These are phyloP conservation scores for Oxytropis ochrocephala DNA, from an alignment of 306 rosid species.

Conservation along the genomic window DNA sequence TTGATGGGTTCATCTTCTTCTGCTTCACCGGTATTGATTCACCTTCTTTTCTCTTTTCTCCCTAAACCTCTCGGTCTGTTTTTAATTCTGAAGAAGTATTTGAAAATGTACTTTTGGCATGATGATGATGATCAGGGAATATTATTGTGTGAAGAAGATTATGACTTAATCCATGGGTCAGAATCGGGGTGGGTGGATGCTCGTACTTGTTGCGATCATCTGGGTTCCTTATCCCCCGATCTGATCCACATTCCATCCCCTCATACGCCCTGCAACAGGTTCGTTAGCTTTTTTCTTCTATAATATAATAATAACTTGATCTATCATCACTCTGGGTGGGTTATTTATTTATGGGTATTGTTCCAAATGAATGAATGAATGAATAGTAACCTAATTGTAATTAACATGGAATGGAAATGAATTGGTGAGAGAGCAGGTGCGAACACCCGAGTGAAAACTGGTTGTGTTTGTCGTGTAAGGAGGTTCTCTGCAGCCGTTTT, in stretches of 20 bases:
- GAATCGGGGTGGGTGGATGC: constrained; percentile 87
- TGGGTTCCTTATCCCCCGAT: constrained; percentile 44
- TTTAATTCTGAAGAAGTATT: neutral
- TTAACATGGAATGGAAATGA: too few relatives aligned
- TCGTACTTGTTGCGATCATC: constrained; percentile 55
- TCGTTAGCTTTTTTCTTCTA: neutral
- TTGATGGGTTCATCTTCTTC: constrained; percentile 5
- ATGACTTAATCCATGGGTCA: constrained; percentile 30
- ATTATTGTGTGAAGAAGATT: constrained; percentile 26
- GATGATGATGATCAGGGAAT: constrained; percentile 25
- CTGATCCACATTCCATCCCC: constrained; percentile 66
- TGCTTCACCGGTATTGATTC: neutral
- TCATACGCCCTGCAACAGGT: constrained; percentile 57
- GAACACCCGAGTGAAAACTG: constrained; percentile 76
- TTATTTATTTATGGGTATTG: neutral
- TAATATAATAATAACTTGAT: too few relatives aligned
- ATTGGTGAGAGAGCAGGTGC: constrained; percentile 29
- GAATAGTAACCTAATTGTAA: too few relatives aligned
- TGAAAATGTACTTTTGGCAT: neutral
- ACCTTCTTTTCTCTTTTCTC: neutral
- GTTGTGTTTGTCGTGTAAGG: constrained; percentile 73
- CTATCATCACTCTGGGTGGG: too few relatives aligned
- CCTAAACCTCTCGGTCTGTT: neutral
- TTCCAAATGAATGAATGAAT: too few relatives aligned
- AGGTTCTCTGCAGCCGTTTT: constrained; percentile 74